Conservation (phyloP, 768 basidiomycete species). For the Phylloporus sp. region DNA sequence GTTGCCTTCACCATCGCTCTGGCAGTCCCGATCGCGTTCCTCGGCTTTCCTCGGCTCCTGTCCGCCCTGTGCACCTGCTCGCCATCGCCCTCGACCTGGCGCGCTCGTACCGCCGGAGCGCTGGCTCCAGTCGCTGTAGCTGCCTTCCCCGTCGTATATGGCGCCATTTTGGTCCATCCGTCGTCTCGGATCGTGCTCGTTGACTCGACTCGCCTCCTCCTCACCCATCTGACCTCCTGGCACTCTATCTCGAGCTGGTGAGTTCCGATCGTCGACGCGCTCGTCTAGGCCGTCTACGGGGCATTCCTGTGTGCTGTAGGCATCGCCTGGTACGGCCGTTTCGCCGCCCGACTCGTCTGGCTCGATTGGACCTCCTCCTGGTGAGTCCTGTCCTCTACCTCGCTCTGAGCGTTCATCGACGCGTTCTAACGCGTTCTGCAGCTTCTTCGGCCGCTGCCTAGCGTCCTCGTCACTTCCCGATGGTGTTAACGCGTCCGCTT, state of each 20-base stretch:
- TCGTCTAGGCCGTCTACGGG: background rate
- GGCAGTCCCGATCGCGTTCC: background rate
- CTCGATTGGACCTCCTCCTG: rapidly evolving
- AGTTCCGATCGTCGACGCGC: background rate
- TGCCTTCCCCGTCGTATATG: no score
- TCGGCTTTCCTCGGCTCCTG: background rate
- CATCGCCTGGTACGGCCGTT: background rate
- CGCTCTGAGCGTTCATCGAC: no score
- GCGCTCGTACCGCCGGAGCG: no score
- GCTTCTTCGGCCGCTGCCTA: no score
- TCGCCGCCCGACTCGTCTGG: background rate
- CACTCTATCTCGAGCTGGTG: background rate
- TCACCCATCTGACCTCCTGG: background rate
- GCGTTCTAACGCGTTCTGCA: no score
- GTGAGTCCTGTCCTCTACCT: background rate
- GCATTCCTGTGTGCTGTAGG: background rate
- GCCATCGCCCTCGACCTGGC: background rate
- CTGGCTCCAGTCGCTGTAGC: no score
- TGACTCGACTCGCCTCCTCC: background rate
- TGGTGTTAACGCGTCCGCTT: no score
- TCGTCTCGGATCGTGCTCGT: no score
- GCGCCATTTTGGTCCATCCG: no score
- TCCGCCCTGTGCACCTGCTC: background rate
- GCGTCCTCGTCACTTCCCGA: no score
- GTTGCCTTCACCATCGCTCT: background rate